Evolutionary conservation across 2,329 filamentous ascomycete genomes (phyloP).

Genomic region (Clonostachys byssicola): DNA sequence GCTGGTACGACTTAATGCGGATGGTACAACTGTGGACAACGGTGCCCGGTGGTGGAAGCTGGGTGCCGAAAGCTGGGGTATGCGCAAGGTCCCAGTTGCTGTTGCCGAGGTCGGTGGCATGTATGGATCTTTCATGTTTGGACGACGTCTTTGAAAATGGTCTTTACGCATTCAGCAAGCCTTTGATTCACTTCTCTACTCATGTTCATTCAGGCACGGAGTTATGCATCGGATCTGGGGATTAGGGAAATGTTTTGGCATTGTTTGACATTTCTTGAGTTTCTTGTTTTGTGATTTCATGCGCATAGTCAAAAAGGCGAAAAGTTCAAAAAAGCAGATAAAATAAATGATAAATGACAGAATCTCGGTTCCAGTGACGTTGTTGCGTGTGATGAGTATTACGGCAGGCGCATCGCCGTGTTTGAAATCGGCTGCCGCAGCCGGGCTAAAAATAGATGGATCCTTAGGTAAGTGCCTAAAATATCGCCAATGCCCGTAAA

Average conservation of each 20-base stretch:
- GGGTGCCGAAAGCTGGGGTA: constrained; percentile 81
- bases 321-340: constrained; percentile 2
- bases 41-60: constrained; percentile 73
- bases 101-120: constrained; percentile 90
- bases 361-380: too few species aligned
- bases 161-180: too few species aligned
- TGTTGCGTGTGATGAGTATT: too few species aligned
- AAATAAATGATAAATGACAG: too few species aligned
- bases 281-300: neutral
- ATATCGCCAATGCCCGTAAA: too few species aligned
- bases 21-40: constrained; percentile 25
- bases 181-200: too few species aligned
- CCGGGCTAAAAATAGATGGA: too few species aligned
- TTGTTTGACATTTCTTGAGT: neutral
- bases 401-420: too few species aligned
- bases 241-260: neutral
- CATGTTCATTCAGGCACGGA: too few species aligned
- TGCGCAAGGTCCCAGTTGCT: constrained; percentile 88
- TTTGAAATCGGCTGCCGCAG: too few species aligned
- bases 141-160: constrained; percentile 43
- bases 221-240: constrained; percentile 9
- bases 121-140: constrained; percentile 73
- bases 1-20: constrained; percentile 55
- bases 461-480: too few species aligned
- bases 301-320: neutral